Evolutionary conservation across 2,329 filamentous ascomycete species (phyloP), one percentile per base, ranked within the genome.

Genomic region (Neofusicoccum sp.): DNA sequence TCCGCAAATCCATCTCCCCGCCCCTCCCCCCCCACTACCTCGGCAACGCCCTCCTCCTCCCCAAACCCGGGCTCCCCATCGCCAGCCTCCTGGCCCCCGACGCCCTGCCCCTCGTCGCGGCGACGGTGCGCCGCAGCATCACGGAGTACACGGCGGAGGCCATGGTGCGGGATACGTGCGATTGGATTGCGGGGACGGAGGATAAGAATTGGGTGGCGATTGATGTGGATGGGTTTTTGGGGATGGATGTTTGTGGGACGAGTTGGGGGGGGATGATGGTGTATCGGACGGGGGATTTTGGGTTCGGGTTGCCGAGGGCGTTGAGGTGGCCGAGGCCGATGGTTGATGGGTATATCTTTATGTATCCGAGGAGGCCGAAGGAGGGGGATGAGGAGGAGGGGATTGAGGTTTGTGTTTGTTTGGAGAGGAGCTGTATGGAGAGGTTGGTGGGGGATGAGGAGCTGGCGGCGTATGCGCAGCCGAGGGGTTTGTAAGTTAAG

Each of bases 271-370:
- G 29, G 6, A 71, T 71, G 68, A 68, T 60, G n/a, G 48, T 65
- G 3, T 72, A 72, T 43, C 43, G 64, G 50, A 61, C 60, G 41
- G 70, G 72, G 59, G 70, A 74, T 59, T 74, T 74, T 58, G 72
- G 72, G 2, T 74, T 74, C 52, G 72, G 72, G 4, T 12, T 63
- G 45, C 71, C 69, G 6, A 56, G 43, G 45, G 66, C 66, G 29
- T 7, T 58, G 39, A 56, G 69, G 2, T 67, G 66, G 56, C 68
- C 69, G 0, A 54, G 62, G 34, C 67, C 68, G 16, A 61, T 58
- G 22, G 64, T 66, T 16, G 68, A 70, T 31, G 66, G 67, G 2
- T 68, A 61, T 52, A 56, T 71, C 7, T 68, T 68, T 29, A 61
- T 68, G 6, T 65, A 66, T 33, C 69, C 69, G 36, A 62, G 49